These are phyloP conservation scores for Talaromyces trachyspermus DNA, from an alignment of 495 filamentous ascomycete genomes.

Conservation along the genomic window DNA sequence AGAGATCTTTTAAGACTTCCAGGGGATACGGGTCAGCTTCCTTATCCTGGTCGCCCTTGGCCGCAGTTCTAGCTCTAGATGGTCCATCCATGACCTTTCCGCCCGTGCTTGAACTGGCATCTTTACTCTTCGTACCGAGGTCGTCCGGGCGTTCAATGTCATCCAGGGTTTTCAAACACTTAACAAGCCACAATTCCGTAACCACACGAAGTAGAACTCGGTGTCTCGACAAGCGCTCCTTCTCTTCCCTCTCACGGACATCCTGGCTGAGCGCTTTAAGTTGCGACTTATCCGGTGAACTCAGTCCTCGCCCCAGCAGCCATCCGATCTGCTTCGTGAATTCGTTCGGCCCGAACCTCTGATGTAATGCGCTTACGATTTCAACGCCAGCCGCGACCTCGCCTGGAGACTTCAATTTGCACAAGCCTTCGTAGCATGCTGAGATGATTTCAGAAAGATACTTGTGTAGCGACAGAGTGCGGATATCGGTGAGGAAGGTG, in stretches of 20 bases:
- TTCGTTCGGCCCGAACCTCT: slow-evolving; percentile 84
- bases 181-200: slow-evolving; percentile 94
- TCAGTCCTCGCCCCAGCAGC: slow-evolving; percentile 85
- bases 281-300: slow-evolving; percentile 80
- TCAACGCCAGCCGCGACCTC: slow-evolving; percentile 91
- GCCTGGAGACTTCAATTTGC: slow-evolving; percentile 78
- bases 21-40: slow-evolving; percentile 81
- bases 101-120: slow-evolving; percentile 38
- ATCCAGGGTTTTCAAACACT: slow-evolving; percentile 77
- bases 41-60: slow-evolving; percentile 34
- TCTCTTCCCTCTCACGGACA: slow-evolving; percentile 88
- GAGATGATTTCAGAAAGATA: slow-evolving; percentile 97
- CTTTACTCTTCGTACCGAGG: slow-evolving; percentile 58
- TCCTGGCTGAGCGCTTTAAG: slow-evolving; percentile 75
- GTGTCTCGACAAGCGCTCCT: slow-evolving; percentile 81
- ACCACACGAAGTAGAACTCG: slow-evolving; percentile 79
- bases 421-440: slow-evolving; percentile 94
- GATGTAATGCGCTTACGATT: slow-evolving; percentile 88
- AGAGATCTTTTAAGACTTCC: slow-evolving; percentile 91
- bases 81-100: slow-evolving; percentile 50
- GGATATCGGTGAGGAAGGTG: slow-evolving; percentile 86
- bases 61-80: slow-evolving; percentile 30
- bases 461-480: slow-evolving; percentile 87
- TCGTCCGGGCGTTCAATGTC: slow-evolving; percentile 86
- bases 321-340: slow-evolving; percentile 91